A percentile compares a stretch with the other conserved stretches of the same genome.
These are phyloP conservation scores for Asterophora lycoperdoides DNA, from an alignment of 768 basidiomycete species.

Conservation along the genomic window DNA sequence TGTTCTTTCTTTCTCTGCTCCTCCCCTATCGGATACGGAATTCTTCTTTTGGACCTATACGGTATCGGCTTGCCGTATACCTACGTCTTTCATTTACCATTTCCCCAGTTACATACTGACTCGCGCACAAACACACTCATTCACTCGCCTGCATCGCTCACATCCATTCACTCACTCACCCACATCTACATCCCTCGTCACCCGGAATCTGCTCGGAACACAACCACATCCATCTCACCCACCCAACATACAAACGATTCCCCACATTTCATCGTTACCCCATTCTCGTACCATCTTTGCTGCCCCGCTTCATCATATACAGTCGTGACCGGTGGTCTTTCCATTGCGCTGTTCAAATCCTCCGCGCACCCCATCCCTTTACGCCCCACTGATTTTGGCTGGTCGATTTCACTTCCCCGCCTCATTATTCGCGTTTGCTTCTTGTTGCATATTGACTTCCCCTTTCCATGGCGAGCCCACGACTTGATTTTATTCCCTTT, in stretches of 20 bases:
- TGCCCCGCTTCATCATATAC: neutral
- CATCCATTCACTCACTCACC: constrained; percentile 4
- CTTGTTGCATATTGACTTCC: neutral
- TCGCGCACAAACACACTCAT: neutral
- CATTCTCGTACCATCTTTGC: neutral
- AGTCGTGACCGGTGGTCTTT: neutral
- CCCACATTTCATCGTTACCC: neutral
- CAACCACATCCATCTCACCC: constrained; percentile 11
- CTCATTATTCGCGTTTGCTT: no score
- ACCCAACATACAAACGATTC: neutral
- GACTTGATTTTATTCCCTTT: constrained; percentile 5
- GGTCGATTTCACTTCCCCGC: constrained; percentile 8
- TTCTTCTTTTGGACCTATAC: neutral
- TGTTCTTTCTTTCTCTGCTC: neutral
- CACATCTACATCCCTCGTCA: constrained; percentile 1
- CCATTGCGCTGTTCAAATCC: no score
- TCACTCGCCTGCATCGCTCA: constrained; percentile 7
- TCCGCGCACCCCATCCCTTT: neutral
- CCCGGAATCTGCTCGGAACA: constrained; percentile 33
- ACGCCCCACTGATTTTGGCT: constrained; percentile 8
- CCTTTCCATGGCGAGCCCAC: constrained; percentile 1
- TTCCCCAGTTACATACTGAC: no score
- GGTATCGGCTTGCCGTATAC: constrained; percentile 1
- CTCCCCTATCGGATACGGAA: neutral
- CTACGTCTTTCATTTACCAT: constrained; percentile 1